Base-by-base conservation (phyloP, 2,329 filamentous ascomycete genomes). In the Colletotrichum somersetense region DNA sequence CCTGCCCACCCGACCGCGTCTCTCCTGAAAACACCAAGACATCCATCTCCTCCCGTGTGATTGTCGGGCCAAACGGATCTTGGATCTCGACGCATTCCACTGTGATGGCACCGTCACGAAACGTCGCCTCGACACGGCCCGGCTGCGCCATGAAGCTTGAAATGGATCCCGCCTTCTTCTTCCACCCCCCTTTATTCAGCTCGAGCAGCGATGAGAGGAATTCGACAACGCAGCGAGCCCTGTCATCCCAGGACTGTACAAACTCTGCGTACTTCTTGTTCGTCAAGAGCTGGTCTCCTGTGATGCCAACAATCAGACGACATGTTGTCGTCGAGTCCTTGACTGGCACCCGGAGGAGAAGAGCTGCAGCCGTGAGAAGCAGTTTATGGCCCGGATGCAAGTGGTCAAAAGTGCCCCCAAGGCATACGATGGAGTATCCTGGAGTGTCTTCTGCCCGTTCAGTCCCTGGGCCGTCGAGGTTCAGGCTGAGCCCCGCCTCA, bases 361-460 rank as follows among this genome's bases (percentile, higher is more conserved):
- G 89, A 0, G 91, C 89, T 0, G 93, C 93, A 73, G 95, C 95
- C n/a, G 95, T 95, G 26, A 99, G 89, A 26, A 99, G 88, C n/a
- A 98, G 87, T 83, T 98, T 99, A 84, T 99, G 96, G 7, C 96
- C 96, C 5, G 93, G 91, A 79, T 99, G 96, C 30, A 99, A 88
- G 81, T 98, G 95, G 80, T 99, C 96, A 82, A 98, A 99, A 0
- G 96, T 99, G 12, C 96, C 96, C 40, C 96, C 96, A 16, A 98
- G 89, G 64, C 92, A 93, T 62, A 97, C 92, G 3, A 75, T 78
- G 4, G 73, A 71, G 72, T 81, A 81, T 0, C 76, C 75, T 3
- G 67, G 67, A 20, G 62, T 57, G 3, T 58, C 33, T 14, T 66
- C 61, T 20, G 33, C 42, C 3, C 18, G 33, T 33, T 53, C 40